Base-by-base conservation (phyloP, 2,329 filamentous ascomycete genomes). In the Bipolaris zeicola region DNA sequence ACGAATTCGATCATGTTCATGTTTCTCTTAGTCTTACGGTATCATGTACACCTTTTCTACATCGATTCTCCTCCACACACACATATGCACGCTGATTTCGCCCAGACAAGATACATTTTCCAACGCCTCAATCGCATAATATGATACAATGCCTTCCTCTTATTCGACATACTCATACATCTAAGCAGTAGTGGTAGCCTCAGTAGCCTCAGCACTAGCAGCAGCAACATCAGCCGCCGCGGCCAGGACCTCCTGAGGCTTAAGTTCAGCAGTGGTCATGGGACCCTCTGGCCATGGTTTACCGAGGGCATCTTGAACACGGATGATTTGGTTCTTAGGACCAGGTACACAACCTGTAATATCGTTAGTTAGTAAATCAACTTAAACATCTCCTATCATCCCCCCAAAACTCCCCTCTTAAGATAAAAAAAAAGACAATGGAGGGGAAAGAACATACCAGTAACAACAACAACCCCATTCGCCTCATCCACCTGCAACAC, bases 301-400 rank as follows among this genome's bases (percentile, higher is more conserved):
- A 84, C 96, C 96, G 76, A 95, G 85, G 13, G 95, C 90, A 77
- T 99, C 95, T 74, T 96, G 89, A 53, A 99, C 82, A 78, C 88
- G 87, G 59, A 99, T 90, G 55, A 93, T 79, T 63, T 90, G 88
- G 58, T 92, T 90, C 79, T 96, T 96, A 56, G 94, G 94, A 0
- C 95, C 95, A 33, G 90, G 90, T 39, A 99, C 88, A 63, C 87
- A 85, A 28, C 85, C 85, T 87, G 64, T 38, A 31, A 3, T 26
- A 16, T 22, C 18, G 20, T 58, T 24, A 59, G 58, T 54, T 13
- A 28, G 0, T 10, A 6, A 26, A 26, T 26, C 24, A 26, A 26
- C 24, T 1, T 5, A n/a, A 3, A 3, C 10, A 11, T 7, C 26
- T 36, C 11, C 18, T 16, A 16, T 16, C 16, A 16, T 16, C 16